Base-by-base conservation (phyloP, 306 rosid genomes). In the Begonia masoniana region DNA sequence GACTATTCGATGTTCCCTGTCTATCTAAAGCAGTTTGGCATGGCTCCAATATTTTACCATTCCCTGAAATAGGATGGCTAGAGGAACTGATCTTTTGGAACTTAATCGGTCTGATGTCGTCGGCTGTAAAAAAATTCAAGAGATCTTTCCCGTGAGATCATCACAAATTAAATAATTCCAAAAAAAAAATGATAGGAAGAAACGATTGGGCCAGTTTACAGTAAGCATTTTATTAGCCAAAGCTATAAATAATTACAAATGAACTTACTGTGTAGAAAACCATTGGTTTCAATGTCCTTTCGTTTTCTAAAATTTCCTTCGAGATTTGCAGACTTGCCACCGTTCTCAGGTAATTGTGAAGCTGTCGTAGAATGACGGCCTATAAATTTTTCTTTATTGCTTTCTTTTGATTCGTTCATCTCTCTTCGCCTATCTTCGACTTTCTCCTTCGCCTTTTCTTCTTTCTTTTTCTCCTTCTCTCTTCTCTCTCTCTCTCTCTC, bases 181-280 rank as follows among this genome's bases (percentile, higher is more conserved):
- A 60, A 72, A 55, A 50, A 47, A 23, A 19, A n/a, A 61, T 55
- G 50, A 63, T 13, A 12, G 36, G 9, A 47, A 61, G 67, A 58
- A 60, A 26, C 35, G 2, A 26, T 26, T 26, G 35, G 35, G 35
- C 35, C 35, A 26, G 35, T 26, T 26, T 26, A 26, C 35, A 26
- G 35, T 6, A 26, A 26, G 35, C 35, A 26, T 26, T 26, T 26
- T 26, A 3, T 26, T 1, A 26, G 35, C 35, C 35, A 26, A 6
- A 70, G 45, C 62, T 55, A 65, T 53, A 43, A 52, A 13, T 45
- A 56, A 65, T 14, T 72, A 57, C 47, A 66, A 74, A 62, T 71
- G 55, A 76, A 81, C 99, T 85, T 86, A 92, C 99, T 96, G 52
- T 55, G 85, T 52, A 68, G 61, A 71, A 81, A 71, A 69, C 99